Evolutionary conservation across 2,329 filamentous ascomycete species (phyloP).

Genomic region (Trichoderma aggressivum): DNA sequence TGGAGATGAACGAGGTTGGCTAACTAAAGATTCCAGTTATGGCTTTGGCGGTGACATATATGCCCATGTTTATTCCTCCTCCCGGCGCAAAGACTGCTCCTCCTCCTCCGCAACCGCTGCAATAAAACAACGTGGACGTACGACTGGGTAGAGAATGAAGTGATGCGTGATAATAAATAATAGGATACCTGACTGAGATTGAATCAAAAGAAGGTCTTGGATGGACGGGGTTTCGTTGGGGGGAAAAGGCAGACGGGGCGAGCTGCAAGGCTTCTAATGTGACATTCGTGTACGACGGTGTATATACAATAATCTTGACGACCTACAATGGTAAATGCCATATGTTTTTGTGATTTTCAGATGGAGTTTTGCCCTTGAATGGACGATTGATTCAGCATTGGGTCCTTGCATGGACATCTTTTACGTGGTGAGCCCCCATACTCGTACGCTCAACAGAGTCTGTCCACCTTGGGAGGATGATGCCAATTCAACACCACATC

Average conservation of each 20-base stretch:
- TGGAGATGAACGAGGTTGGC: background rate
- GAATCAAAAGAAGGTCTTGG: background rate
- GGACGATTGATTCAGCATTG: background rate
- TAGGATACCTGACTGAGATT: background rate
- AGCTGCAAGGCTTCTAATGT: background rate
- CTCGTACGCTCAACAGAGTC: background rate
- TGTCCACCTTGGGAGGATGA: background rate
- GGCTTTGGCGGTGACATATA: constrained; percentile 53
- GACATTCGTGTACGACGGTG: background rate
- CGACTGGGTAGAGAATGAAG: background rate
- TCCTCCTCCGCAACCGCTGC: constrained; percentile 28
- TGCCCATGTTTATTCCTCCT: constrained; percentile 50
- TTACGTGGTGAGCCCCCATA: too few relatives aligned
- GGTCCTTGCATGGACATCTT: background rate
- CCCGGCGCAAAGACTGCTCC: constrained; percentile 33
- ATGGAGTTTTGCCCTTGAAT: background rate
- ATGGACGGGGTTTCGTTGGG: background rate
- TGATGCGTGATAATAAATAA: background rate
- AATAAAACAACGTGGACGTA: constrained; percentile 15
- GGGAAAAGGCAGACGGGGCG: background rate
- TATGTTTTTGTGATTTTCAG: background rate
- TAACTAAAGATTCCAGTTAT: constrained; percentile 45
- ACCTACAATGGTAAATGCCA: background rate
- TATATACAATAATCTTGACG: background rate
- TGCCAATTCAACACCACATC: background rate